phyloP scores from a whole-genome alignment of 1,284 basidiomycete genomes.

The Tylopilus sp. region DNA sequence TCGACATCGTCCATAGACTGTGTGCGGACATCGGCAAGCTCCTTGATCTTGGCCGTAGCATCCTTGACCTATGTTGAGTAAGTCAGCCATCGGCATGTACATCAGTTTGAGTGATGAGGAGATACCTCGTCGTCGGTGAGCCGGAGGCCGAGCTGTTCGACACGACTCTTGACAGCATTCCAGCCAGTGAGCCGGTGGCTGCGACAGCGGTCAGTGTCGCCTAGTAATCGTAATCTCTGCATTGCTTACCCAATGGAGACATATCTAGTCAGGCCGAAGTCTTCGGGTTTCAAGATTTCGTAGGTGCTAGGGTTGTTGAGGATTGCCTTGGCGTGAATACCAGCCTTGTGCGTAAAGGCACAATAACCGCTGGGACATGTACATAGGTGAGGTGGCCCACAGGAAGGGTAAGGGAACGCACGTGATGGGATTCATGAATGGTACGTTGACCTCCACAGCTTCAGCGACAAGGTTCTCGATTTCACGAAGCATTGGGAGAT shows the following conservation, averaged over 20 bases:
- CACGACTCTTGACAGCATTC: constrained; percentile 99
- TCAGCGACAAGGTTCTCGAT: constrained; percentile 99
- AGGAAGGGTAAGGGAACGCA: constrained; percentile 34
- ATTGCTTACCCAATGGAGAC: constrained; percentile 85
- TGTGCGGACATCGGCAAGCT: constrained; percentile 95
- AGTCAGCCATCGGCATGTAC: constrained; percentile 1
- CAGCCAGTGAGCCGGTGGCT: constrained; percentile 93
- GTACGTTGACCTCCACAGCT: constrained; percentile 96
- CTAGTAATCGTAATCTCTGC: background rate
- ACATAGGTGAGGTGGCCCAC: constrained; percentile 3
- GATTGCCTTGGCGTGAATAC: constrained; percentile 99
- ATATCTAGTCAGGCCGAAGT: constrained; percentile 96
- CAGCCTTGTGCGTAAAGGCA: constrained; percentile 99
- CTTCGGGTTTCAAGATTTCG: constrained; percentile 95
- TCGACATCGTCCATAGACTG: constrained; percentile 99
- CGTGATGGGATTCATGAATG: constrained; percentile 95
- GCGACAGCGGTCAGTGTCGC: constrained; percentile 1
- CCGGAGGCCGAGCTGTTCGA: constrained; percentile 89
- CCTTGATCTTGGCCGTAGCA: constrained; percentile 98
- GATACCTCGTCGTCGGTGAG: constrained; percentile 79
- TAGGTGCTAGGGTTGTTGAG: constrained; percentile 99
- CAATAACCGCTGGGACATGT: constrained; percentile 78
- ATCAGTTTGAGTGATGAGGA: background rate
- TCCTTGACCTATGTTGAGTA: constrained; percentile 72
- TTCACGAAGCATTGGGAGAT: constrained; percentile 94